Base-by-base conservation (phyloP, 2,329 filamentous ascomycete genomes). In the Paecilomyces variotii region DNA sequence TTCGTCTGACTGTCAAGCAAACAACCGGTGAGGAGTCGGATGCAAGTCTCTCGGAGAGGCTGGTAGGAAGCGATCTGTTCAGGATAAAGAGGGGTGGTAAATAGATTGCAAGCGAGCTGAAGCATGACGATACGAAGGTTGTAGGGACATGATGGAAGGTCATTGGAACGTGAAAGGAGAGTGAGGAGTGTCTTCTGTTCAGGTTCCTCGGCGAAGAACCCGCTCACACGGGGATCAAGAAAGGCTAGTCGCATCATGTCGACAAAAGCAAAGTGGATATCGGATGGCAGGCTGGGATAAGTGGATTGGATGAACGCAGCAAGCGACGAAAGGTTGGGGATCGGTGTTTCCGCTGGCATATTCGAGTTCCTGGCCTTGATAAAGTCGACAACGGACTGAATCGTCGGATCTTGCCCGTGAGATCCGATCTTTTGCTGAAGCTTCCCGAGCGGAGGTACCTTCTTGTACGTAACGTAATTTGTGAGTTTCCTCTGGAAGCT, bases 41-140 rank as follows among this genome's bases (percentile, higher is more conserved):
- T 85, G 28, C 93, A 77, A 0, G 84, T 79, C 1, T 77, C 70
- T 4, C 85, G 82, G 55, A 91, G 73, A 25, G 65, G 56, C 1
- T 74, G 72, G 51, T 82, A 76, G 1, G 75, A 72, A 5, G 89
- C 76, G 7, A 92, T 78, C 61, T 87, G 82, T 2, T 84, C 80
- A 0, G 85, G 79, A 67, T 88, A 95, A 0, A 96, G 78, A 0
- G 84, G 82, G 0, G 87, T 87, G 0, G 84, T 87, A 76, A 96
- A 96, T 50, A 96, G 79, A 67, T 96, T 97, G 75, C 91, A 95
- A 1, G 85, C 82, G 68, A 93, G 82, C 65, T 97, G 92, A 25
- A 96, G 76, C 0, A 90, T 88, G 14, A 96, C 90, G 1, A 97
- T 84, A 12, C 91, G 87, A 1, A 95, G 81, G 3, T 89, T 87